Conservation (phyloP, 768 basidiomycete genomes). For the Boletus eberwhitei region DNA sequence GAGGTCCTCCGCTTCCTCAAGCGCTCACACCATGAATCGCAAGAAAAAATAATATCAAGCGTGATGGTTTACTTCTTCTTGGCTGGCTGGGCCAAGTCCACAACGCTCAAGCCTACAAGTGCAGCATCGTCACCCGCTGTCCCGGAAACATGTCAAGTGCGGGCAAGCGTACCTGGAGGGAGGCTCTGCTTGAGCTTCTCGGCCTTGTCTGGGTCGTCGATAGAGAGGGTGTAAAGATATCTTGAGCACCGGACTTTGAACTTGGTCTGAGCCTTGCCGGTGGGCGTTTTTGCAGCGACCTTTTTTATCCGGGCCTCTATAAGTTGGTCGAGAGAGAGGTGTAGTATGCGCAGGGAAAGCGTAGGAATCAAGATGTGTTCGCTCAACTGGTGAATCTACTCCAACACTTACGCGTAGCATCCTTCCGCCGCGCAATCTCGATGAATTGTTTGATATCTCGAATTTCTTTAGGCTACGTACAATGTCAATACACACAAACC, state of each 20-base stretch:
- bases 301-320: constrained; percentile 98
- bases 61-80: constrained; percentile 67
- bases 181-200: constrained; percentile 95
- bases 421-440: constrained; percentile 94
- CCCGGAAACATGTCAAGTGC: neutral
- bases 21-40: neutral
- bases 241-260: constrained; percentile 98
- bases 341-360: neutral
- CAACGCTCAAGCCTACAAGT: constrained; percentile 61
- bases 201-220: constrained; percentile 97
- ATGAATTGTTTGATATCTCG: constrained; percentile 98
- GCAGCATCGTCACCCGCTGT: neutral
- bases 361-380: neutral
- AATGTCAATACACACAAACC: neutral
- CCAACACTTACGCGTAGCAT: constrained; percentile 80
- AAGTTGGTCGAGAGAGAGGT: neutral
- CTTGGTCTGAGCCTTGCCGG: constrained; percentile 83
- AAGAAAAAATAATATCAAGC: constrained; percentile 8
- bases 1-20: constrained; percentile 4
- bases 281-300: constrained; percentile 62
- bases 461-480: constrained; percentile 88
- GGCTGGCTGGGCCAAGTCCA: constrained; percentile 56
- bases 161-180: constrained; percentile 74
- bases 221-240: constrained; percentile 94
- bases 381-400: neutral